Evolutionary conservation across 2,329 filamentous ascomycete genomes (phyloP), one percentile per base, ranked within the genome.

Genomic region (Aschersonia sp.): DNA sequence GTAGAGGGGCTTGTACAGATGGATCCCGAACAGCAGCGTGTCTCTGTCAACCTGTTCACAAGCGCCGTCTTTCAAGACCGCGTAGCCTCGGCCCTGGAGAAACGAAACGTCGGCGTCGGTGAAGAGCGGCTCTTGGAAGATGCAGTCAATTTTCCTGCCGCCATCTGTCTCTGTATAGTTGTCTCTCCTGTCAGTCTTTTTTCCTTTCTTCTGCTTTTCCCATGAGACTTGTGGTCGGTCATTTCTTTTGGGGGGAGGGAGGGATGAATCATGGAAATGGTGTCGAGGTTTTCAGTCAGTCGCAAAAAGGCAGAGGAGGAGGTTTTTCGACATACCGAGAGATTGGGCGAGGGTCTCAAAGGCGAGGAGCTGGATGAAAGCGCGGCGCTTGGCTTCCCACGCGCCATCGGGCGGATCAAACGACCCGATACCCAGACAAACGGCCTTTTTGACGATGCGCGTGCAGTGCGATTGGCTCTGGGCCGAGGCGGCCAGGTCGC

Each of bases 21-120:
- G 81, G 0, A 84, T 69, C 1, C 76, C 80, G 52, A 76, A 85
- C 2, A 83, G 65, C 1, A 86, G 57, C 0, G 76, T 72, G 0
- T 62, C 55, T 0, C 56, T 44, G 12, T 70, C 66, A 8, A 84
- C 66, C 5, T 68, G 53, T 0, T 68, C 58, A 53, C 77, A 80
- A 0, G 70, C 80, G 0, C 48, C 56, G 0, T 73, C 65, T 1
- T 72, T 64, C 4, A 75, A 64, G 4, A 74, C 65, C 2, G 61
- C 47, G 46, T 77, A 74, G n/a, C 77, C 74, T 0, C 81, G 70
- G 29, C 67, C 63, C 49, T 66, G 57, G 31, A 82, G 70, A 52
- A 80, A 82, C 0, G 62, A 58, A 37, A 61, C 66, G 55, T 79
- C 74, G 0, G 64, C 61, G 1, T 56, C 32, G 0, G 69, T 70